Base-by-base conservation (phyloP, 768 basidiomycete genomes). In the Suillus subalutaceus region DNA sequence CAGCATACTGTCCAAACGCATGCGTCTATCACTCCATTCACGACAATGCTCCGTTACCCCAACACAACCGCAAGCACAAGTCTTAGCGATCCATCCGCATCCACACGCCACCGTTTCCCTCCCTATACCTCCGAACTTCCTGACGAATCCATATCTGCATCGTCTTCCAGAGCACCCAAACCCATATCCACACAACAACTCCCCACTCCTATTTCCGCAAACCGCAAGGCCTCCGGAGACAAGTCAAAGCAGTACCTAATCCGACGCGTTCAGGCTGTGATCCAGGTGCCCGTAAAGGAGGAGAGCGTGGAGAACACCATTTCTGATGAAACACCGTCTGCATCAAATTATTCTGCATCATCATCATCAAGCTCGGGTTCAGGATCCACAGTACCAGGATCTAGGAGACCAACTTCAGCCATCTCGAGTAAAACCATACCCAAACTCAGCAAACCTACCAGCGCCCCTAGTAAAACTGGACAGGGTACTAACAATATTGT, bases 271-370 rank as follows among this genome's bases (percentile, higher is more conserved):
- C 85, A 86, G 26, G 88, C 90, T 35, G 73, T 81, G 3, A 73
- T 85, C 7, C 81, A 91, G 23, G 78, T 91, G 1, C 80, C 84
- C 41, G 85, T 91, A 44, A 91, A 92, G 70, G 83, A 83, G 64
- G 90, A 91, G 74, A 87, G 86, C 4, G 79, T 78, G 2, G 79
- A 81, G 4, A 78, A 78, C n/a, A 82, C 82, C 7, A 77, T 38
- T n/a, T 13, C 66, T 10, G 65, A 62, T 32, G 9, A 9, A 20
- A 63, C 35, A 10, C 37, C 63, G 37, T 37, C 38, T 16, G 23
- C 62, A 26, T 67, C 76, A 16, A 32, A 62, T n/a, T 67, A 69
- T 41, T 66, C 75, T 13, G 61, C 67, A 38, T 12, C 53, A 6
- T 46, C 69, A 12, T 67, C 71, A 9, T 37, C 37, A 37, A 62